These are phyloP conservation scores for Cyberlindnera meyerae DNA, from an alignment of 805 yeast species.

Conservation along the genomic window DNA sequence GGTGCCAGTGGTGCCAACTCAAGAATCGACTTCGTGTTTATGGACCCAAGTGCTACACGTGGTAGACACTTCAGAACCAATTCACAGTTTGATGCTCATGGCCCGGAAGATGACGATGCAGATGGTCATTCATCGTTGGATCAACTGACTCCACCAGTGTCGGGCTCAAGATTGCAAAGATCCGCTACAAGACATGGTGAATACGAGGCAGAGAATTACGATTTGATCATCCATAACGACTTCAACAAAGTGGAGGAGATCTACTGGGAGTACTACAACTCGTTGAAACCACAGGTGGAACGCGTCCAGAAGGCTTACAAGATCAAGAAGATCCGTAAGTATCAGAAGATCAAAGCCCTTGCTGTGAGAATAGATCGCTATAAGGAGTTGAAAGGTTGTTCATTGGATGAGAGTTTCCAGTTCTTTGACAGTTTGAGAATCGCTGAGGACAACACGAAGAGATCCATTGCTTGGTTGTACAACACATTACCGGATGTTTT, in stretches of 20 bases:
- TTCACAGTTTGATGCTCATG: constrained; percentile 17
- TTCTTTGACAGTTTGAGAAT: constrained; percentile 29
- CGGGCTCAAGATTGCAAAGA: constrained; percentile 20
- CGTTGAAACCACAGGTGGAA: constrained; percentile 30
- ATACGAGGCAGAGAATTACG: constrained; percentile 27
- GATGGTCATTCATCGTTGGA: constrained; percentile 16
- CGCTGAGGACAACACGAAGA: constrained; percentile 27
- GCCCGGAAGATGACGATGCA: constrained; percentile 17
- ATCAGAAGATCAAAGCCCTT: constrained; percentile 33
- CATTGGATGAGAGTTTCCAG: constrained; percentile 26
- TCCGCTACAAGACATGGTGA: constrained; percentile 22
- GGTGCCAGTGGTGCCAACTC: constrained; percentile 15
- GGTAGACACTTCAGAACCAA: constrained; percentile 21
- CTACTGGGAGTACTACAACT: constrained; percentile 29
- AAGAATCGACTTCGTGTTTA: constrained; percentile 27
- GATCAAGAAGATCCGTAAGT: constrained; percentile 33
- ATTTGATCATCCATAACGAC: constrained; percentile 28
- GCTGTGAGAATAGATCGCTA: constrained; percentile 33
- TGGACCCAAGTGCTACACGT: constrained; percentile 27
- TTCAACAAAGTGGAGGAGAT: constrained; percentile 30
- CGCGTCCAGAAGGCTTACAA: constrained; percentile 31
- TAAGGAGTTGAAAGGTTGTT: constrained; percentile 24
- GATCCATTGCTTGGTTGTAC: constrained; percentile 34
- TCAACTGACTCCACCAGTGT: constrained; percentile 16
- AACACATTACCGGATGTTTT: constrained; percentile 30